These are phyloP conservation scores for Fagus sylvatica DNA, from an alignment of 306 rosid genomes.

Conservation along the genomic window DNA sequence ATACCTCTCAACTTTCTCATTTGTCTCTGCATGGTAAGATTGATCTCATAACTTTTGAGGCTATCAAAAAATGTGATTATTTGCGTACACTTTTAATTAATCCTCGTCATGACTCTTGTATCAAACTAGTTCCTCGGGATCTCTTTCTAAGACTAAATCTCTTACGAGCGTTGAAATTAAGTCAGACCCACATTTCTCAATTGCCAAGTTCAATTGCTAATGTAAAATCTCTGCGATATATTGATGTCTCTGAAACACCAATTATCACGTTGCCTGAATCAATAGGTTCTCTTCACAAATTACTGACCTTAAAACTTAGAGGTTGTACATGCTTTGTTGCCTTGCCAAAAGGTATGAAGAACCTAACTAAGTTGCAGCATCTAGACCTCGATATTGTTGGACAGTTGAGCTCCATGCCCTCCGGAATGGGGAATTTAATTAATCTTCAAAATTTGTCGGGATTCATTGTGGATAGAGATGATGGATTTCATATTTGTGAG, in stretches of 20 bases:
- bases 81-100: constrained; percentile 11
- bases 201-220: constrained; percentile 29
- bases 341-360: constrained; percentile 20
- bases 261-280: constrained; percentile 21
- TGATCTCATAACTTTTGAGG: neutral
- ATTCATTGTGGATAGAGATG: constrained; percentile 21
- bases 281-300: neutral
- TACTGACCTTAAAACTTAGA: constrained; percentile 17
- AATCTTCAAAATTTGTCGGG: constrained; percentile 24
- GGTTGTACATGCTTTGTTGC: constrained; percentile 6
- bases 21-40: constrained; percentile 8
- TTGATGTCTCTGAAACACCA: constrained; percentile 19
- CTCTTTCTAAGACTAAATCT: constrained; percentile 15
- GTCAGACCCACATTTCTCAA: constrained; percentile 1
- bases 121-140: constrained; percentile 11
- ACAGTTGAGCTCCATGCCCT: constrained; percentile 14
- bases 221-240: neutral
- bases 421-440: constrained; percentile 14
- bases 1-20: neutral
- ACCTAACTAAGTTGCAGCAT: constrained; percentile 24
- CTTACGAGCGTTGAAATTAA: constrained; percentile 13
- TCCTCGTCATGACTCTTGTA: neutral
- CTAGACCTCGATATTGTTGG: constrained; percentile 20
- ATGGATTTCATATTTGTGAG: constrained; percentile 16
- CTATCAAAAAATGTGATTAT: neutral